phyloP scores from a whole-genome alignment of 371 early-diverging fungal species.

The Lichtheimia ramosa region DNA sequence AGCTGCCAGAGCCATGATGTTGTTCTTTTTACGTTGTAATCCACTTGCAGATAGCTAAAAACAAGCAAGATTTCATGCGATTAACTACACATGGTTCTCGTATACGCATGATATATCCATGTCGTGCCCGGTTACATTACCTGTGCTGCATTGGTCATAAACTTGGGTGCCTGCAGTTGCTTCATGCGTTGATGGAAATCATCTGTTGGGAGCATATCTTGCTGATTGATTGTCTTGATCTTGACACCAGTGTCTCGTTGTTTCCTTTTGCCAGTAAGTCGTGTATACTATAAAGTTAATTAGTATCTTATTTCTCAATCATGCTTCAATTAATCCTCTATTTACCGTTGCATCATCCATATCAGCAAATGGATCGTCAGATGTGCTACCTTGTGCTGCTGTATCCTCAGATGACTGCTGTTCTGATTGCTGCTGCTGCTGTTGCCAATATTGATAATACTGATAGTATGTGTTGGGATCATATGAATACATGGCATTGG shows the following conservation, averaged over 20 bases:
- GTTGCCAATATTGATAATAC: conserved; percentile 40
- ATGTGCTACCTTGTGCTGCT: conserved; percentile 18
- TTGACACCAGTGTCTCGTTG: conserved; percentile 40
- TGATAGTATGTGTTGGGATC: conserved; percentile 52
- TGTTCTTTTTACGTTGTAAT: conserved; percentile 71
- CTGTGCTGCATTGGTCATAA: conserved; percentile 21
- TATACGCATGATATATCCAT: too few relatives aligned
- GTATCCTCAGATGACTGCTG: conserved; percentile 30
- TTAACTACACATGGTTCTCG: too few relatives aligned
- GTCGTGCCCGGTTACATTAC: conserved; percentile 5
- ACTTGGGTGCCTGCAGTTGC: conserved; percentile 24
- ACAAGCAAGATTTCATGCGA: not conserved
- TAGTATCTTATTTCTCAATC: conserved; percentile 1
- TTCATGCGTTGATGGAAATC: conserved; percentile 38
- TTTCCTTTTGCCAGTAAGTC: conserved; percentile 46
- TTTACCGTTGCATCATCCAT: conserved; percentile 47
- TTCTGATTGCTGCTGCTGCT: conserved; percentile 21
- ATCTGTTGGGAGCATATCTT: conserved; percentile 47
- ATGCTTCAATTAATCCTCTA: not conserved
- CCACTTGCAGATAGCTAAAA: conserved; percentile 39
- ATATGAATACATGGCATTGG: conserved; percentile 50
- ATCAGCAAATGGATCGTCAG: conserved; percentile 6
- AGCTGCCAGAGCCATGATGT: conserved; percentile 76
- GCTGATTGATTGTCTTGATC: conserved; percentile 51
- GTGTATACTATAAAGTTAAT: conserved; percentile 33